Conservation (phyloP, 2,329 filamentous ascomycete genomes). For the Diaporthe ilicicola region DNA sequence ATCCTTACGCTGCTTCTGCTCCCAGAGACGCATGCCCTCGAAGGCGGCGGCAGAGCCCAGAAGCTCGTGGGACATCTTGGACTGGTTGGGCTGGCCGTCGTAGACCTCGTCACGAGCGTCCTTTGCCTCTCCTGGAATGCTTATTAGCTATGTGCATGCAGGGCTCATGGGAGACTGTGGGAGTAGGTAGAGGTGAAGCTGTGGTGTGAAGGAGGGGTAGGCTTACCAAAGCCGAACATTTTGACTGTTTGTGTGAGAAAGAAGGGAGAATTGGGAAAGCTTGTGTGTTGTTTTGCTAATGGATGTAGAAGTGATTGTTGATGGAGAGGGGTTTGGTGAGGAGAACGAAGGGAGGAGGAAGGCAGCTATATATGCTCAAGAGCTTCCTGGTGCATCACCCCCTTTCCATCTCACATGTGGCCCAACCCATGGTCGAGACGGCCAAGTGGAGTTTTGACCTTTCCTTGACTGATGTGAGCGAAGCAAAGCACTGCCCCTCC, state of each 20-base stretch:
- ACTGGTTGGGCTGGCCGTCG: slow-evolving; percentile 59
- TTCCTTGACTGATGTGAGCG: slow-evolving; percentile 6
- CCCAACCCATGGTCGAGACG: slow-evolving; percentile 23
- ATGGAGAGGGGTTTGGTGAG: background rate
- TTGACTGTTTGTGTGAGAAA: slow-evolving; percentile 20
- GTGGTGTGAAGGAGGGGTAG: background rate
- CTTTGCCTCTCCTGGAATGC: slow-evolving; percentile 49
- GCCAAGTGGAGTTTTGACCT: slow-evolving; percentile 23
- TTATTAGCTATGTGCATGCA: background rate
- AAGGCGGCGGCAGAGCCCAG: slow-evolving; percentile 81
- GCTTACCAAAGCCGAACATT: slow-evolving; percentile 37
- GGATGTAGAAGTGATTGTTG: slow-evolving; percentile 13
- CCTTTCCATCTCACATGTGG: slow-evolving; percentile 9
- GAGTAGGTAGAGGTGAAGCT: background rate
- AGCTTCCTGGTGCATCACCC: background rate
- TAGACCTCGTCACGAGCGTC: slow-evolving; percentile 55
- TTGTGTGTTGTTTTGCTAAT: background rate
- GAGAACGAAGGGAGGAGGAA: slow-evolving; percentile 1
- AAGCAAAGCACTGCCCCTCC: slow-evolving; percentile 27
- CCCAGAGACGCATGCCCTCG: slow-evolving; percentile 81
- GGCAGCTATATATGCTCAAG: slow-evolving; percentile 31
- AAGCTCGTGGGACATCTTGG: slow-evolving; percentile 75
- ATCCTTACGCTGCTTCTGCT: slow-evolving; percentile 76
- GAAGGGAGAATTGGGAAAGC: background rate
- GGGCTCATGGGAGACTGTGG: background rate